phyloP scores from a whole-genome alignment of 345 rosid genomes.

The Reutealis trisperma region DNA sequence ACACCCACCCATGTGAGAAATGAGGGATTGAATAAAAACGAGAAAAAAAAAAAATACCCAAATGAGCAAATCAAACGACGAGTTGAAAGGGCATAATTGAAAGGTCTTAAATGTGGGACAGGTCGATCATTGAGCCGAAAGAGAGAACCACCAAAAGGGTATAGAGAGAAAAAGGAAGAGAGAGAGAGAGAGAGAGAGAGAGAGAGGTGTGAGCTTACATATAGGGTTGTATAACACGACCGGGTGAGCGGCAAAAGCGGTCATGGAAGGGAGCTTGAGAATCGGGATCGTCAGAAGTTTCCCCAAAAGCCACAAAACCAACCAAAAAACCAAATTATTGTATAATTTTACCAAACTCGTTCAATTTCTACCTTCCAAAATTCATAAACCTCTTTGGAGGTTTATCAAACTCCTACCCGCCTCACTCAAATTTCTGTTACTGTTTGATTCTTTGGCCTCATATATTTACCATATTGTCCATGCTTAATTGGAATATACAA shows the following conservation, averaged over 20 bases:
- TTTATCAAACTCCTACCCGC: not conserved
- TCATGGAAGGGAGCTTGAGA: slow-evolving; percentile 31
- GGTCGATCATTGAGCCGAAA: slow-evolving; percentile 16
- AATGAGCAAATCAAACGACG: slow-evolving; percentile 40
- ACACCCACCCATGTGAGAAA: not conserved
- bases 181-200: slow-evolving; percentile 22
- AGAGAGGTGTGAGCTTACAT: slow-evolving; percentile 31
- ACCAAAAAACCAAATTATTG: not conserved
- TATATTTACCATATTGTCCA: not conserved
- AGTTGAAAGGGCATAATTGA: slow-evolving; percentile 26
- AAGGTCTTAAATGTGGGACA: slow-evolving; percentile 25
- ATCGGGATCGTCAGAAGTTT: not conserved
- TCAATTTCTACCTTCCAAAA: not conserved
- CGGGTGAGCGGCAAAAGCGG: slow-evolving; percentile 62
- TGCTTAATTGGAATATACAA: no score
- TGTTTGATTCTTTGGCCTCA: not conserved
- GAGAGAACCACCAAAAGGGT: slow-evolving; percentile 2
- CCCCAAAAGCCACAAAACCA: not conserved
- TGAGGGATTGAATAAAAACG: not conserved
- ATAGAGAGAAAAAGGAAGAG: slow-evolving; percentile 21
- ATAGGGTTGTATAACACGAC: slow-evolving; percentile 43
- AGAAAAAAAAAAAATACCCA: slow-evolving; percentile 26
- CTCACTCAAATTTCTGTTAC: not conserved
- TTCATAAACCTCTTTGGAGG: not conserved
- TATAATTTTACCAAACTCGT: not conserved